Base-by-base conservation (phyloP, 139 green algal species). In the Yamagishiella unicocca region DNA sequence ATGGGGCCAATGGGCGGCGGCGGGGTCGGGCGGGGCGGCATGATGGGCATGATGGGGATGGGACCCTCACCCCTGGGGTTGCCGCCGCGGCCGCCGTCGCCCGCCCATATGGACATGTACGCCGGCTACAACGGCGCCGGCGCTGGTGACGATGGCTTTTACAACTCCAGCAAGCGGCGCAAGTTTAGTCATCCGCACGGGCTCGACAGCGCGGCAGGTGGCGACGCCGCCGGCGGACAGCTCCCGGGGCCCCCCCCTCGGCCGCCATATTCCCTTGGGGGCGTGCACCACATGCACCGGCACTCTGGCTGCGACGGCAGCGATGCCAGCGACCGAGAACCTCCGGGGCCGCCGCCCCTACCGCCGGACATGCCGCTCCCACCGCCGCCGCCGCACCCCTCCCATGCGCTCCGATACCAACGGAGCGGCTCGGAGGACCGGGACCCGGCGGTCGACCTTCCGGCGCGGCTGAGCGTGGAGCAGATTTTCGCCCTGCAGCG, bases 401-500 rank as follows among this genome's bases (percentile, higher is more conserved):
- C 42, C 8, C 38, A 58, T 12, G 40, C 29, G 22, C 25, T 24
- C 43, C 42, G 33, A 38, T 40, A 53, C 25, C 40, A 74, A n/a
- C n/a, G 61, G 72, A 22, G 40, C 31, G 68, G 35, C 21, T 90
- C 53, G 33, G 53, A 68, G 42, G 46, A 55, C 5, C 40, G 55
- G 19, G 81, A 68, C 38, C 31, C 53, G 50, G n/a, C 12, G 62
- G 55, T 50, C 29, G 76, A 87, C 4, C 77, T 82, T 22, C 84
- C 84, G 5, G 46, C 77, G 55, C 55, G 43, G 29, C 45, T 92
- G 31, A 70, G 40, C 27, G 84, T 62, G 27, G 89, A 92, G 78
- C 76, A 92, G 58, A n/a, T 90, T 29, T 90, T 92, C 86, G 80
- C 83, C 50, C 25, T 86, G 50, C 70, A 85, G 71, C 70, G 73